phyloP scores from a whole-genome alignment of 805 yeast genomes.

The Kodamaea fukazawae region DNA sequence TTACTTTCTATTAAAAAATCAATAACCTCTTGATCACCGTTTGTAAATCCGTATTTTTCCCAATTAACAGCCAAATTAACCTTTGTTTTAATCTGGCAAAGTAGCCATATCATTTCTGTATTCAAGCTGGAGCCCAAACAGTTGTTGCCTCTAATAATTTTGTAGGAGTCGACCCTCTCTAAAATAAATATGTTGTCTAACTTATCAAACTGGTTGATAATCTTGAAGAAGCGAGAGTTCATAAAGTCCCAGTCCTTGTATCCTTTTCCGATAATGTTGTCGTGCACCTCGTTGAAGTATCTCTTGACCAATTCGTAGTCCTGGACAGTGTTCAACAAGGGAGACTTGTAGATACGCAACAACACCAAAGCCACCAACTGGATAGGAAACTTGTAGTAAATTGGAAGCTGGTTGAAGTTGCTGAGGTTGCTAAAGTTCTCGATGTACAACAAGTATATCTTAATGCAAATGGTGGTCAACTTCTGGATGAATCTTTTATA shows the following conservation, averaged over 20 bases:
- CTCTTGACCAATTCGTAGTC: slow-evolving; percentile 26
- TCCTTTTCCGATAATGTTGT: slow-evolving; percentile 15
- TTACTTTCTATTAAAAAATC: slow-evolving; percentile 17
- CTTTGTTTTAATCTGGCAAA: slow-evolving; percentile 22
- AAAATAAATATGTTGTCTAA: slow-evolving; percentile 13
- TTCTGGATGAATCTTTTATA: slow-evolving; percentile 28
- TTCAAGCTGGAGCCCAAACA: slow-evolving; percentile 34
- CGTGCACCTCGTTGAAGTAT: slow-evolving; percentile 22
- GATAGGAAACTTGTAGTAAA: slow-evolving; percentile 39
- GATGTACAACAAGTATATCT: slow-evolving; percentile 26
- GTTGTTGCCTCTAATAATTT: slow-evolving; percentile 33
- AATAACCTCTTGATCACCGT: slow-evolving; percentile 16
- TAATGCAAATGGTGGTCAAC: slow-evolving; percentile 21
- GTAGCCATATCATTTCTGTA: slow-evolving; percentile 41
- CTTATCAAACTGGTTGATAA: slow-evolving; percentile 24
- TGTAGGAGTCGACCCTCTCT: slow-evolving; percentile 16
- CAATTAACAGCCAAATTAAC: slow-evolving; percentile 18
- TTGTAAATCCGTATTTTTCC: slow-evolving; percentile 29
- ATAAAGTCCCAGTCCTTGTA: slow-evolving; percentile 23
- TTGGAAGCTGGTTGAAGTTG: slow-evolving; percentile 33
- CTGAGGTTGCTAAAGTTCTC: slow-evolving; percentile 16
- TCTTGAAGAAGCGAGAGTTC: slow-evolving; percentile 21
- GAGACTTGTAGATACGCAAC: slow-evolving; percentile 33
- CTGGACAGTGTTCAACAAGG: slow-evolving; percentile 22
- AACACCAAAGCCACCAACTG: slow-evolving; percentile 32